These are phyloP conservation scores for Calycina herbarum DNA, from an alignment of 2,329 filamentous ascomycete species.

Conservation along the genomic window DNA sequence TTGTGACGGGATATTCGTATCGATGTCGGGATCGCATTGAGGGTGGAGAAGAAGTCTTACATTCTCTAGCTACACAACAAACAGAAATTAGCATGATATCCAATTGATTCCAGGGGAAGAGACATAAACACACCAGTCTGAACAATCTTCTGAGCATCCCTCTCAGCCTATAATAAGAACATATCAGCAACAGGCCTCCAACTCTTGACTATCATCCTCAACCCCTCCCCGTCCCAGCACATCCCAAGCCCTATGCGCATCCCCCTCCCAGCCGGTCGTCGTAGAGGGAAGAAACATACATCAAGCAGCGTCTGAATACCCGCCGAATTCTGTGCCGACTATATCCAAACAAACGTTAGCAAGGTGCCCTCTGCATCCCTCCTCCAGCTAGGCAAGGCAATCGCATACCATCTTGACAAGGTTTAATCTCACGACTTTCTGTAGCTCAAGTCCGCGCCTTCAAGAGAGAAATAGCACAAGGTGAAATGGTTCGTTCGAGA, in stretches of 20 bases:
- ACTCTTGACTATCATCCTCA: not conserved
- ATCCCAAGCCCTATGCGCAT: not conserved
- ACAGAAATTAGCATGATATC: constrained; percentile 34
- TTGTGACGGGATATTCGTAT: not conserved
- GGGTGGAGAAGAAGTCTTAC: constrained; percentile 50
- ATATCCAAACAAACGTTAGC: constrained; percentile 28
- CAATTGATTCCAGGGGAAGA: not conserved
- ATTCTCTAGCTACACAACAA: constrained; percentile 71
- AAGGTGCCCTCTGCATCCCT: constrained; percentile 10
- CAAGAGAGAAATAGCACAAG: not conserved
- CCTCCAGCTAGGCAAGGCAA: not conserved
- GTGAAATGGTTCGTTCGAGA: not conserved
- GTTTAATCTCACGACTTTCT: constrained; percentile 15
- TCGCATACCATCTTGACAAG: constrained; percentile 32
- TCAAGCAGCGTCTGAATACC: constrained; percentile 99
- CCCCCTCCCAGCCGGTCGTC: not conserved
- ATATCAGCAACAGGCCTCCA: constrained; percentile 39
- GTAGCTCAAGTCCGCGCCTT: not conserved
- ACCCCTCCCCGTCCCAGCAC: constrained; percentile 5
- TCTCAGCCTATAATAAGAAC: constrained; percentile 70
- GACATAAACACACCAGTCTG: constrained; percentile 71
- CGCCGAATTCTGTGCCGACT: constrained; percentile 98
- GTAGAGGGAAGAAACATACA: constrained; percentile 56
- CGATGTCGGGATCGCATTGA: not conserved
- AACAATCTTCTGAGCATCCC: constrained; percentile 98